A percentile compares a stretch with the other conserved stretches of the same genome.
Evolutionary conservation across 345 rosid species (phyloP).

Genomic region (Camelina sativa): DNA sequence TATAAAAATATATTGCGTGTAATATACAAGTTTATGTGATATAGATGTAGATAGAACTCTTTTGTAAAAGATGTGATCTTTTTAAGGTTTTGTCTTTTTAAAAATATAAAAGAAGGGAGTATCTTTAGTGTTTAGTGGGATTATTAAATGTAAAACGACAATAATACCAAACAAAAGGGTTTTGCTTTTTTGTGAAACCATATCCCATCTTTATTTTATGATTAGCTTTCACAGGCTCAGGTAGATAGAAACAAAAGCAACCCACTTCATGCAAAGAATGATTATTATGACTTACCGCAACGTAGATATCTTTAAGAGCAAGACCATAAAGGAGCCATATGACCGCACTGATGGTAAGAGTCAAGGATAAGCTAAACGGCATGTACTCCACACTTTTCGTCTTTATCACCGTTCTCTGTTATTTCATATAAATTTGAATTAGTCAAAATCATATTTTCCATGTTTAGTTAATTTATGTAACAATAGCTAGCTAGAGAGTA

Average conservation of each 20-base stretch:
- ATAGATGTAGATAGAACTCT: slow-evolving; percentile 32
- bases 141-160: slow-evolving; percentile 35
- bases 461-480: slow-evolving; percentile 10
- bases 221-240: slow-evolving; percentile 37
- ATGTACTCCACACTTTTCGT: slow-evolving; percentile 75
- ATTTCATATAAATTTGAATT: neutral
- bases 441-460: slow-evolving; percentile 1
- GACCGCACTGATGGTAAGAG: slow-evolving; percentile 61
- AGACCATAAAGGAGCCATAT: slow-evolving; percentile 64
- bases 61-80: slow-evolving; percentile 27
- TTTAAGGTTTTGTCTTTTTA: slow-evolving; percentile 19
- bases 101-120: slow-evolving; percentile 13
- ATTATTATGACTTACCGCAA: slow-evolving; percentile 50
- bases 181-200: slow-evolving; percentile 34
- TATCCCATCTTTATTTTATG: slow-evolving; percentile 31
- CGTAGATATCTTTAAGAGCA: slow-evolving; percentile 51
- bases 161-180: slow-evolving; percentile 42
- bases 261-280: slow-evolving; percentile 14
- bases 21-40: no score
- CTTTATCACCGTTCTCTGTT: slow-evolving; percentile 53
- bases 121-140: slow-evolving; percentile 32
- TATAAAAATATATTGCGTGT: no score
- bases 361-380: slow-evolving; percentile 61
- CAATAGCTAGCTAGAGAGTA: neutral
- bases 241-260: slow-evolving; percentile 44